Evolutionary conservation across 495 filamentous ascomycete species (phyloP).

Genomic region (Penicillium steckii): DNA sequence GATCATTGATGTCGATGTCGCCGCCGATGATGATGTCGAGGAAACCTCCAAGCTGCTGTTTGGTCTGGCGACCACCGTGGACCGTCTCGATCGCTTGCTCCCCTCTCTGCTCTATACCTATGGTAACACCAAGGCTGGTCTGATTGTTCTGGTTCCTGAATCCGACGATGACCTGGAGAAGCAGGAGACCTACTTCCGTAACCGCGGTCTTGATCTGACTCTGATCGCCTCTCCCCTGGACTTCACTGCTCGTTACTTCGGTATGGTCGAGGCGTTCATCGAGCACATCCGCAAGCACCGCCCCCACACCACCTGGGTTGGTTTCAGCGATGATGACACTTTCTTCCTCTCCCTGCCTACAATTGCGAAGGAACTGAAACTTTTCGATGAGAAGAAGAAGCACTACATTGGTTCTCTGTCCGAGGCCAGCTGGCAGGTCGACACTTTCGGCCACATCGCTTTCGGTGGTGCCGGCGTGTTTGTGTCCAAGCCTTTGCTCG

Average conservation of each 20-base stretch:
- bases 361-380: constrained; percentile 50
- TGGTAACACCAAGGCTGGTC: constrained; percentile 46
- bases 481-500: constrained; percentile 58
- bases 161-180: constrained; percentile 44
- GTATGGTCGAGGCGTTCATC: constrained; percentile 56
- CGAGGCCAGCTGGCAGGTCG: constrained; percentile 59
- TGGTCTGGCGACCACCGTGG: constrained; percentile 50
- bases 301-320: constrained; percentile 60
- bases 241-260: constrained; percentile 64
- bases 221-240: constrained; percentile 53
- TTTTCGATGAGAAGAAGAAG: constrained; percentile 52
- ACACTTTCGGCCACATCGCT: constrained; percentile 61
- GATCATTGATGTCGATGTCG: constrained; percentile 46
- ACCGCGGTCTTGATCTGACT: constrained; percentile 52
- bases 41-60: constrained; percentile 53
- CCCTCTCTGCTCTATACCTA: constrained; percentile 50
- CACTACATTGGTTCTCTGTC: constrained; percentile 63
- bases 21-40: constrained; percentile 42
- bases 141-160: constrained; percentile 49
- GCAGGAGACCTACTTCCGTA: constrained; percentile 48
- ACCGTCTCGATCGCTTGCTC: constrained; percentile 48
- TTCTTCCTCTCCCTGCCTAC: constrained; percentile 64
- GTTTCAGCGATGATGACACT: constrained; percentile 71
- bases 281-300: constrained; percentile 45
- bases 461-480: constrained; percentile 72